Base-by-base conservation (phyloP, 306 rosid species). In the Boehmeria nivea region DNA sequence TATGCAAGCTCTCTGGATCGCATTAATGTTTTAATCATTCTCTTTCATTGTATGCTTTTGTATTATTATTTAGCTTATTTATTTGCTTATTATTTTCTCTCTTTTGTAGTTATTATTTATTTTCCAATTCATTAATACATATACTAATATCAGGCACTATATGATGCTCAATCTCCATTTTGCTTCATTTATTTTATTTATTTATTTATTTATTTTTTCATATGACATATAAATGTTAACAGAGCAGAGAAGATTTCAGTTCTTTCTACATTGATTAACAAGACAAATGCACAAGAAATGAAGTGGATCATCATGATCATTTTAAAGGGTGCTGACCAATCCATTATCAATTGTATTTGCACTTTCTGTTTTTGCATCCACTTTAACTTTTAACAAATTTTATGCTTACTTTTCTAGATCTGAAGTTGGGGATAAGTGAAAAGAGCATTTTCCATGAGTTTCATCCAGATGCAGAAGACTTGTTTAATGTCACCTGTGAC, bases 381-480 rank as follows among this genome's bases (percentile, higher is more conserved):
- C 63, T 31, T 11, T 59, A 12, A 24, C 11, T 43, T 3, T 65
- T 36, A 28, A 40, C 21, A 45, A 3, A 21, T 14, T 42, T 44
- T 56, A 47, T 44, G 45, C 31, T 60, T 33, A 17, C 34, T 42
- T 8, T 50, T 66, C 68, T 75, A 90, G 98, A 90, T 74, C 69
- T 90, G 70, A 90, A 90, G 77, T 76, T 90, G 64, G 98, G 98
- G 72, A 75, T 76, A 45, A 90, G 95, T 78, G 98, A 90, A 76
- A 90, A 74, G 71, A 84, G 88, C 80, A 74, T 90, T 65, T 90
- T 90, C 73, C 94, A 82, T 44, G 94, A 90, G 67, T 90, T 90
- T 65, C 98, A 90, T 78, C 94, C 98, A 10, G 95, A 90, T 78
- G 98, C 95, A 39, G 98, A 90, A 67, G 98, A 90, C 78, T 74